phyloP scores from a whole-genome alignment of 2,329 filamentous ascomycete species.

The Ophiostoma sp. region DNA sequence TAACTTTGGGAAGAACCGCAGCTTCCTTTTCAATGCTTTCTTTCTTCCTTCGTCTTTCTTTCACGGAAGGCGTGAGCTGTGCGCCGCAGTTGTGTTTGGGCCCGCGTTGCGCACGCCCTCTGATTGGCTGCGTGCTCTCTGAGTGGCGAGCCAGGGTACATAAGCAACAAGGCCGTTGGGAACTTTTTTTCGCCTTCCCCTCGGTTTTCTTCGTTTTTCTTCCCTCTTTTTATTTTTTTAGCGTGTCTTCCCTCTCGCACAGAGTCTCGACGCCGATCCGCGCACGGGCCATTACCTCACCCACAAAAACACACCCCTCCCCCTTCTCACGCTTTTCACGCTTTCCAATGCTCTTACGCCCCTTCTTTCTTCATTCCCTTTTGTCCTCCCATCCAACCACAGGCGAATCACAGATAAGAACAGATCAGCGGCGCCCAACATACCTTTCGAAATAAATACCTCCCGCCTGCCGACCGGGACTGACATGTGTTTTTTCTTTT shows the following conservation, averaged over 20 bases:
- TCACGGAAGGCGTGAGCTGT: background rate
- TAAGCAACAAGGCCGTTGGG: slow-evolving; percentile 25
- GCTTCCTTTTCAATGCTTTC: background rate
- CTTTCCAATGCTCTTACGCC: background rate
- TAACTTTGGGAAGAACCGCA: background rate
- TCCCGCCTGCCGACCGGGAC: slow-evolving; percentile 39
- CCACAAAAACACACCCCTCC: slow-evolving; percentile 16
- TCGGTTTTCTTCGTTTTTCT: slow-evolving; percentile 3
- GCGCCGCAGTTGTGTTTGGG: slow-evolving; percentile 11
- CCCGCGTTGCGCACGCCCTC: slow-evolving; percentile 18
- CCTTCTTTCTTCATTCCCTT: slow-evolving; percentile 14
- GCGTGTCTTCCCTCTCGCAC: slow-evolving; percentile 2
- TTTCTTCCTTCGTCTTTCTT: slow-evolving; percentile 6
- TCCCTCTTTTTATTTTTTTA: slow-evolving; percentile 24
- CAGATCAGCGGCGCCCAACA: slow-evolving; percentile 32
- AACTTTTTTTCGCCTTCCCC: slow-evolving; percentile 17
- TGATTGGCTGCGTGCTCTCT: slow-evolving; percentile 27
- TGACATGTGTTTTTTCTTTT: slow-evolving; percentile 38
- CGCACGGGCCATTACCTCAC: slow-evolving; percentile 25
- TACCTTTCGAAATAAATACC: slow-evolving; percentile 41
- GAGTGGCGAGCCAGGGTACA: slow-evolving; percentile 27
- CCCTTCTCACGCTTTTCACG: slow-evolving; percentile 4
- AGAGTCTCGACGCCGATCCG: slow-evolving; percentile 21
- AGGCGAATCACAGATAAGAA: slow-evolving; percentile 35
- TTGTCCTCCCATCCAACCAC: slow-evolving; percentile 32